These are phyloP conservation scores for Chrysoporthe austroafricana DNA, from an alignment of 2,329 filamentous ascomycete species.

Conservation along the genomic window DNA sequence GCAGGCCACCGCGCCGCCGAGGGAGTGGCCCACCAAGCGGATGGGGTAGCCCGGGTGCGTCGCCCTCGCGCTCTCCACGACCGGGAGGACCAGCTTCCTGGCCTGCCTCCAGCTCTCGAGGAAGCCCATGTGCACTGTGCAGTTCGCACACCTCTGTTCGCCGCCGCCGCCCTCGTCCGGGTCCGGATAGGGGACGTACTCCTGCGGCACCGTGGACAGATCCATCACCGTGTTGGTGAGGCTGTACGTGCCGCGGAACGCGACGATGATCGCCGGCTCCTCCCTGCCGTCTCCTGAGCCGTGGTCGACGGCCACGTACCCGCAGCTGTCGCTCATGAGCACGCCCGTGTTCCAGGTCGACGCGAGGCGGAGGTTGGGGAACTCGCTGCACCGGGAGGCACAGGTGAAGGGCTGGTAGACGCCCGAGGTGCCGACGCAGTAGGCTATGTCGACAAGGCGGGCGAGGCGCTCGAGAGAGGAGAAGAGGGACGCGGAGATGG, in stretches of 20 bases:
- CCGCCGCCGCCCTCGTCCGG: slow-evolving; percentile 45
- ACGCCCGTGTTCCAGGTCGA: slow-evolving; percentile 90
- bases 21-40: slow-evolving; percentile 84
- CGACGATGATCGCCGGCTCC: slow-evolving; percentile 69
- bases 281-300: slow-evolving; percentile 34
- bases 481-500: slow-evolving; percentile 69
- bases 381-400: slow-evolving; percentile 82
- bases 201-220: slow-evolving; percentile 84
- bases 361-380: slow-evolving; percentile 77
- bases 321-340: slow-evolving; percentile 86
- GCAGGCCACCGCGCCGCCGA: slow-evolving; percentile 89
- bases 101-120: slow-evolving; percentile 82
- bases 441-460: slow-evolving; percentile 91
- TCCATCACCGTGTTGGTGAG: slow-evolving; percentile 90
- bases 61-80: slow-evolving; percentile 61
- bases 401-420: slow-evolving; percentile 84
- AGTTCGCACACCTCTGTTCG: slow-evolving; percentile 71
- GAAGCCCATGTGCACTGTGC: slow-evolving; percentile 92
- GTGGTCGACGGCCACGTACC: slow-evolving; percentile 90
- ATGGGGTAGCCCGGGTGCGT: slow-evolving; percentile 73
- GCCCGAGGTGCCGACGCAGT: slow-evolving; percentile 87
- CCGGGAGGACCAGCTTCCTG: slow-evolving; percentile 68
- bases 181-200: slow-evolving; percentile 84
- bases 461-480: slow-evolving; percentile 82
- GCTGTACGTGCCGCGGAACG: slow-evolving; percentile 94